phyloP scores from a whole-genome alignment of 78 protist genomes.

The Blattamonas nauphoetae region DNA sequence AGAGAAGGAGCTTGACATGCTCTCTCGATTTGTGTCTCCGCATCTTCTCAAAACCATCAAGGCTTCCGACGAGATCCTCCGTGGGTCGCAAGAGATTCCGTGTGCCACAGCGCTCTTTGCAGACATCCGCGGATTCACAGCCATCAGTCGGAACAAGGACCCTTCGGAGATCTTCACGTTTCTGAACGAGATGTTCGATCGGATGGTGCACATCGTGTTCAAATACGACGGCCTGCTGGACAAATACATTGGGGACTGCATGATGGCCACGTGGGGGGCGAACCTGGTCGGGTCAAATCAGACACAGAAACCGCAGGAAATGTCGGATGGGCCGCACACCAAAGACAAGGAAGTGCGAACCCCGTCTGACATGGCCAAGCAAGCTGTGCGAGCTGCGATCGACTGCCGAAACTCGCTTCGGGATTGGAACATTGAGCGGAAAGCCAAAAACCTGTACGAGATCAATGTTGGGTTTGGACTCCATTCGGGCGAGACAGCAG shows the following conservation, averaged over 20 bases:
- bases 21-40: background rate
- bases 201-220: background rate
- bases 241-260: slow-evolving; percentile 7
- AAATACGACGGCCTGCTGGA: background rate
- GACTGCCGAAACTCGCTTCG: background rate
- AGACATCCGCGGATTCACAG: slow-evolving; percentile 8
- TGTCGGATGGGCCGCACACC: background rate
- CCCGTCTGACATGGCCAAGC: background rate
- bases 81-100: background rate
- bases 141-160: background rate
- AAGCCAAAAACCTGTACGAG: background rate
- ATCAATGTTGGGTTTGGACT: background rate
- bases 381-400: background rate
- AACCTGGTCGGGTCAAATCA: background rate
- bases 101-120: background rate
- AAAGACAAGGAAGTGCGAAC: background rate
- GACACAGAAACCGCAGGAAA: background rate
- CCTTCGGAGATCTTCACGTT: slow-evolving; percentile 7
- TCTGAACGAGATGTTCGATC: background rate
- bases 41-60: background rate
- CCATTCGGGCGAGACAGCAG: background rate
- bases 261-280: slow-evolving; percentile 1
- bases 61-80: background rate
- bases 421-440: background rate
- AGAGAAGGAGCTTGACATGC: background rate